A percentile compares a stretch with the other conserved stretches of the same genome.
Evolutionary conservation across 352 stramenopile genomes (phyloP).

Genomic region (Phytophthora boehmeriae): DNA sequence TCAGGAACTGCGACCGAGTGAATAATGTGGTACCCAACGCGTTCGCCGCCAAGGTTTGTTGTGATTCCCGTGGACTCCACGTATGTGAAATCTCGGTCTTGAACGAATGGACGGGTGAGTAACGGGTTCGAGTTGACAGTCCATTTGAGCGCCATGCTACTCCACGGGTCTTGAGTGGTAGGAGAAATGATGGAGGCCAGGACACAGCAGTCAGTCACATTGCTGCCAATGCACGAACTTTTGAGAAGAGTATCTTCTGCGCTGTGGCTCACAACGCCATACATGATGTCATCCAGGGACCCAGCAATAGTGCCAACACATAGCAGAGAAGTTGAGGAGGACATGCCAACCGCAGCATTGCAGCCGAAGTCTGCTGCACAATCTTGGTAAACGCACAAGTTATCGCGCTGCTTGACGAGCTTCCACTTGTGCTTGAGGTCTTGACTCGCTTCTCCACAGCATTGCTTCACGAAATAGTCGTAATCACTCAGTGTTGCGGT

Average conservation of each 20-base stretch:
- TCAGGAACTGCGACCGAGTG: constrained; percentile 36
- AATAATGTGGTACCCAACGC: constrained; percentile 41
- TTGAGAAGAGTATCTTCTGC: constrained; percentile 34
- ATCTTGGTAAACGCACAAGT: constrained; percentile 47
- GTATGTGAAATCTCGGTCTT: constrained; percentile 45
- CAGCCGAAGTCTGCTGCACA: neutral
- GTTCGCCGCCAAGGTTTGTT: constrained; percentile 32
- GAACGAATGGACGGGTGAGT: constrained; percentile 34
- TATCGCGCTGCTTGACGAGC: constrained; percentile 34
- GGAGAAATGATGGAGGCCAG: constrained; percentile 22
- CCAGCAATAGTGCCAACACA: constrained; percentile 37
- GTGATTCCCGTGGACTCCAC: constrained; percentile 44
- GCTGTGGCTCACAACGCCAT: constrained; percentile 30
- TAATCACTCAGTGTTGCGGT: constrained; percentile 41
- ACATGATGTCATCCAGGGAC: constrained; percentile 40
- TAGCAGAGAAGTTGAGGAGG: constrained; percentile 9
- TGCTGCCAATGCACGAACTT: constrained; percentile 35
- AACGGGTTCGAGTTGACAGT: constrained; percentile 24
- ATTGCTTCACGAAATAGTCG: constrained; percentile 31
- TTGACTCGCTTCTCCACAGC: constrained; percentile 30
- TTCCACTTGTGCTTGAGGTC: constrained; percentile 41
- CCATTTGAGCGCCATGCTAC: constrained; percentile 42
- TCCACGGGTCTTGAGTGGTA: constrained; percentile 28
- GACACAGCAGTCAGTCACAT: constrained; percentile 35
- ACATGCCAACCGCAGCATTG: neutral